Evolutionary conservation across 1,139 yeast genomes (phyloP).

Genomic region (Kazachstania sp.): DNA sequence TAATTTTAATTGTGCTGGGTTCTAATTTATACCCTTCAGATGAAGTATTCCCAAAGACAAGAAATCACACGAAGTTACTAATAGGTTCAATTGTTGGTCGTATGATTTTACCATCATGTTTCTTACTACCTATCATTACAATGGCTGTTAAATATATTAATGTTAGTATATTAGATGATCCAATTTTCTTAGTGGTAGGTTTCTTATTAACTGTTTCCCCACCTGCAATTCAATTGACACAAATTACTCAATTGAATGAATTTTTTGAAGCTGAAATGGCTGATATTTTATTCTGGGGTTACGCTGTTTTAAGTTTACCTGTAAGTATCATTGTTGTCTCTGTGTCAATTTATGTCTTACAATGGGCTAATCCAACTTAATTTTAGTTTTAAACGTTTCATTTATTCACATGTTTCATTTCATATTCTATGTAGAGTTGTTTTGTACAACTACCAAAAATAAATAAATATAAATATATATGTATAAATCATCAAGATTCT

Average conservation of each 20-base stretch:
- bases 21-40: slow-evolving; percentile 62
- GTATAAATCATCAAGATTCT: too few relatives aligned
- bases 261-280: slow-evolving; percentile 63
- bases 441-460: neutral
- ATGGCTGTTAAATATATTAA: slow-evolving; percentile 52
- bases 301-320: slow-evolving; percentile 64
- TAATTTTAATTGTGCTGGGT: slow-evolving; percentile 64
- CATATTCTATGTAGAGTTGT: neutral
- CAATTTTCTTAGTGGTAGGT: slow-evolving; percentile 65
- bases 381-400: neutral
- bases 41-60: slow-evolving; percentile 58
- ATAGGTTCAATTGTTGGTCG: slow-evolving; percentile 60
- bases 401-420: neutral
- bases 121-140: slow-evolving; percentile 57
- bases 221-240: slow-evolving; percentile 73
- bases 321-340: slow-evolving; percentile 64
- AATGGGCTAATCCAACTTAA: slow-evolving; percentile 28
- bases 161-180: slow-evolving; percentile 64
- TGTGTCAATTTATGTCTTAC: slow-evolving; percentile 41
- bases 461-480: neutral
- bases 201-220: slow-evolving; percentile 66
- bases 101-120: slow-evolving; percentile 62
- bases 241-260: slow-evolving; percentile 58
- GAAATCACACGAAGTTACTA: slow-evolving; percentile 51
- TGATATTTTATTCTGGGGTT: slow-evolving; percentile 71